These are phyloP conservation scores for Phlyctochytrium arcticum DNA, from an alignment of 192 early-diverging fungal species.

Conservation along the genomic window DNA sequence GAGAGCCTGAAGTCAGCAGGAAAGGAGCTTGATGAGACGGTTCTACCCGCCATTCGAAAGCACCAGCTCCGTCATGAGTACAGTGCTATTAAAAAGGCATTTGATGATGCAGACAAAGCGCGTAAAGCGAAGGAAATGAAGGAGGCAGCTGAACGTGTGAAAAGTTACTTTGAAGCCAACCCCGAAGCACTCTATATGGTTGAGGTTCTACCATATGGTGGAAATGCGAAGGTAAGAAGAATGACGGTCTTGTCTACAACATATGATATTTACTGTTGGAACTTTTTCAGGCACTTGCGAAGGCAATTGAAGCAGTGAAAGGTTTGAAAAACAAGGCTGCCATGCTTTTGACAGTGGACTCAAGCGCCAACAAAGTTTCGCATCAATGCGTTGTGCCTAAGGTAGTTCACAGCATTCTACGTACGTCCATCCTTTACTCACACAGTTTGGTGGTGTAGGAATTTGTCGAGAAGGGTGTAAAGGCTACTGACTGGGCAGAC, in stretches of 20 bases:
- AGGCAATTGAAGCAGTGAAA: constrained; percentile 78
- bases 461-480: constrained; percentile 71
- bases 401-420: constrained; percentile 15
- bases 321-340: constrained; percentile 78
- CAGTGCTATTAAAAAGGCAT: constrained; percentile 70
- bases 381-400: constrained; percentile 83
- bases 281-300: constrained; percentile 57
- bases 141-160: constrained; percentile 74
- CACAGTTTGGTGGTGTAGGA: constrained; percentile 21
- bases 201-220: constrained; percentile 61
- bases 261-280: not conserved
- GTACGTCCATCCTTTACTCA: not conserved
- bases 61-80: constrained; percentile 67
- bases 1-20: constrained; percentile 62
- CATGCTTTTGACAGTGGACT: constrained; percentile 76
- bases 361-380: constrained; percentile 60
- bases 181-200: constrained; percentile 57
- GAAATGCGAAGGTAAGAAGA: constrained; percentile 65
- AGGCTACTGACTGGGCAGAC: constrained; percentile 88
- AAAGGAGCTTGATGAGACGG: constrained; percentile 71
- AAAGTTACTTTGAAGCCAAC: constrained; percentile 65
- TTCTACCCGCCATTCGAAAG: constrained; percentile 79
- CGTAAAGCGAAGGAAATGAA: constrained; percentile 81
- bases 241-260: not conserved
- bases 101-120: constrained; percentile 86